Conservation (phyloP, 2,329 filamentous ascomycete genomes). For the Helotiales sp. region DNA sequence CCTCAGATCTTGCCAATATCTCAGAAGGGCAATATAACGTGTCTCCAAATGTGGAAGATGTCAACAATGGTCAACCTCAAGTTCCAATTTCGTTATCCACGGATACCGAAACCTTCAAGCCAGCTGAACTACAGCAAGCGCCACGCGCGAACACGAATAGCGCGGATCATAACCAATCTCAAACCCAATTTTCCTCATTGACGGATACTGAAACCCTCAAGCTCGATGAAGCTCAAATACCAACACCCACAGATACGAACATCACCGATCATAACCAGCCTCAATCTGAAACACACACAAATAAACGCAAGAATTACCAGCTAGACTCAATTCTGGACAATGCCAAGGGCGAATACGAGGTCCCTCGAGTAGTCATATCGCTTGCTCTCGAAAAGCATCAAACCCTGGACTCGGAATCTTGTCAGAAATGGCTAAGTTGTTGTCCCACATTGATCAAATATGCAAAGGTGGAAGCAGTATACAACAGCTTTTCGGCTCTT, state of each 20-base stretch:
- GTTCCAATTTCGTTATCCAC: no score
- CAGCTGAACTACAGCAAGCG: neutral
- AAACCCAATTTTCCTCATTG: no score
- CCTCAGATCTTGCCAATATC: neutral
- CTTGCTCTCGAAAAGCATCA: conserved; percentile 59
- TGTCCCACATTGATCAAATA: conserved; percentile 56
- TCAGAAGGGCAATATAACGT: no score
- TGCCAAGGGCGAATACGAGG: neutral
- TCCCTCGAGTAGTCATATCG: conserved; percentile 61
- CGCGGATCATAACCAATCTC: no score
- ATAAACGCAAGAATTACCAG: conserved; percentile 1
- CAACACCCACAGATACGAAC: neutral
- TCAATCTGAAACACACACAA: neutral
- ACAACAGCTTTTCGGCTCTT: conserved; percentile 60
- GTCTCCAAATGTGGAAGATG: no score
- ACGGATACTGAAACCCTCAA: no score
- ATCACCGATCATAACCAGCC: neutral
- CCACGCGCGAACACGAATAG: no score
- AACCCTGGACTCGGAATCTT: conserved; percentile 55
- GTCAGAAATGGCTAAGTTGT: conserved; percentile 57
- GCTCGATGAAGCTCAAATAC: neutral
- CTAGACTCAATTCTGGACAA: neutral
- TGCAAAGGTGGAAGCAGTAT: conserved; percentile 60
- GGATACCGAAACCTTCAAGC: no score
- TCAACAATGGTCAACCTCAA: no score